phyloP scores from a whole-genome alignment of 169 alveolate genomes.

The Babesia gibsoni region DNA sequence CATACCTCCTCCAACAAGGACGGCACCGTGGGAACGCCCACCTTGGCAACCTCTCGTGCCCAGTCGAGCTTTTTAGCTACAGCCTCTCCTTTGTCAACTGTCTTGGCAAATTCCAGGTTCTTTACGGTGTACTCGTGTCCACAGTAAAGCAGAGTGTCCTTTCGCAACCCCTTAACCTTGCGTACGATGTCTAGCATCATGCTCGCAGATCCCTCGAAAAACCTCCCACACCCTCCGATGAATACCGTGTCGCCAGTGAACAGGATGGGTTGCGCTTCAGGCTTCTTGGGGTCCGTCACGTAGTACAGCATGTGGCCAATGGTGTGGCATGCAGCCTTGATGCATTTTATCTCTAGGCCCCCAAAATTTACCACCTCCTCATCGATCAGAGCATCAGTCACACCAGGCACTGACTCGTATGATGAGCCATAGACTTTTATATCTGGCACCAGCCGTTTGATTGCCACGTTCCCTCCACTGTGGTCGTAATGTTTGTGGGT shows the following conservation, averaged over 20 bases:
- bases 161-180: conserved; percentile 69
- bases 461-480: conserved; percentile 79
- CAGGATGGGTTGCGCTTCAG: conserved; percentile 58
- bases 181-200: conserved; percentile 77
- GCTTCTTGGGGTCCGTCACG: conserved; percentile 58
- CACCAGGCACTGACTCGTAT: conserved; percentile 85
- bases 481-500: conserved; percentile 68
- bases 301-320: conserved; percentile 90
- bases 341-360: conserved; percentile 71
- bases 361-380: conserved; percentile 64
- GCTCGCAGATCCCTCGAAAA: conserved; percentile 90
- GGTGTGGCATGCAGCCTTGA: conserved; percentile 94
- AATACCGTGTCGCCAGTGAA: conserved; percentile 91
- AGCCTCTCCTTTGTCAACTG: conserved; percentile 32
- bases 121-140: conserved; percentile 93
- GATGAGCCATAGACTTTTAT: conserved; percentile 83
- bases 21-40: conserved; percentile 69
- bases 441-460: conserved; percentile 68
- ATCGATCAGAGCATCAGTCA: conserved; percentile 75
- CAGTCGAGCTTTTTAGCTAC: conserved; percentile 34
- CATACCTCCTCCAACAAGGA: conserved; percentile 53
- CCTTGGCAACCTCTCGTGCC: conserved; percentile 28
- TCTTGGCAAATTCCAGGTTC: conserved; percentile 70
- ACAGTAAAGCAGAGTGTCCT: conserved; percentile 87
- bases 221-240: conserved; percentile 93